These are phyloP conservation scores for Gossypium lobatum DNA, from an alignment of 441 rosid genomes.

Conservation along the genomic window DNA sequence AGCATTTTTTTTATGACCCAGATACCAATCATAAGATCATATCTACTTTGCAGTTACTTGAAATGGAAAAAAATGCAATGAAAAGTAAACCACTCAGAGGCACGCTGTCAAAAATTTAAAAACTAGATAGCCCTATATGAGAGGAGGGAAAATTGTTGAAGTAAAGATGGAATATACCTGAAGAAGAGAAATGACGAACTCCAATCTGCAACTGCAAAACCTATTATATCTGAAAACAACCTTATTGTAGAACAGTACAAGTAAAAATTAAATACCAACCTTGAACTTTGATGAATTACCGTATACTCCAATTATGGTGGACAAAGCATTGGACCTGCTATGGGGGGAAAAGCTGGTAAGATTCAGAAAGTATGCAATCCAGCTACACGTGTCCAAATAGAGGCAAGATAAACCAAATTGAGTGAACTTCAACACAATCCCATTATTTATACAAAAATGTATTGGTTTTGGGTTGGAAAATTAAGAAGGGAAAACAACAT, in stretches of 20 bases:
- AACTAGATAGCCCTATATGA: neutral
- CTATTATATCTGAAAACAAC: conserved; percentile 23
- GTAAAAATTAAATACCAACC: conserved; percentile 35
- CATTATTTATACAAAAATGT: neutral
- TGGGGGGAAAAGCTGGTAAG: conserved; percentile 10
- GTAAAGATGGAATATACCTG: conserved; percentile 41
- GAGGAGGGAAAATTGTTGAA: neutral
- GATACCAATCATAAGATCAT: neutral
- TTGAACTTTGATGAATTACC: conserved; percentile 36
- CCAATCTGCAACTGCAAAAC: conserved; percentile 60
- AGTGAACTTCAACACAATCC: neutral
- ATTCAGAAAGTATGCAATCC: conserved; percentile 6
- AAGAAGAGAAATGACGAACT: conserved; percentile 55
- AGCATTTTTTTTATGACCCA: neutral
- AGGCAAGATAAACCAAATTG: neutral
- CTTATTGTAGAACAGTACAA: conserved; percentile 5
- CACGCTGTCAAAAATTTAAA: neutral
- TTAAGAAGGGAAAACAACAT: neutral
- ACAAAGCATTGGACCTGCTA: conserved; percentile 45
- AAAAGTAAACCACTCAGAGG: neutral
- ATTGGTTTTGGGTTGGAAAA: neutral
- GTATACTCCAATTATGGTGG: conserved; percentile 27
- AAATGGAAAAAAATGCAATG: neutral
- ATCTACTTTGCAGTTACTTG: neutral
- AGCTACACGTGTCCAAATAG: neutral